Evolutionary conservation across 306 rosid species (phyloP), one percentile per base, ranked within the genome.

Genomic region (Begonia loranthoides): DNA sequence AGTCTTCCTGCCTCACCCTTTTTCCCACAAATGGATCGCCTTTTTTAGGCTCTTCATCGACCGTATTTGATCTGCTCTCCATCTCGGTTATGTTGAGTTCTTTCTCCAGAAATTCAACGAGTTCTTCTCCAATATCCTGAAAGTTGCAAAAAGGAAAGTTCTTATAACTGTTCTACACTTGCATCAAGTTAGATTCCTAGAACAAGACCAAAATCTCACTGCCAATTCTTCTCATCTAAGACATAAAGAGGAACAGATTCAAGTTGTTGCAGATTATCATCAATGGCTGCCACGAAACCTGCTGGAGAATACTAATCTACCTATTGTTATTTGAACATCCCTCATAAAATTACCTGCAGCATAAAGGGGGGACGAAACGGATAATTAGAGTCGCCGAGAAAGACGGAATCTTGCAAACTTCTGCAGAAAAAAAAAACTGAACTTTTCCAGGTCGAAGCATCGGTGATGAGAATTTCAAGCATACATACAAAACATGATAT

Each of bases 111-210:
- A 90, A 86, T 56, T 83, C 99, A 40, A 86, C 95, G 70, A 86
- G 82, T 45, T 90, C 95, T 76, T 90, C 99, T 64, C 99, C 99
- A 41, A 90, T 80, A 65, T 90, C 99, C 99, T 90, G 94, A 51
- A 73, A 63, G n/a, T n/a, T n/a, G n/a, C n/a, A n/a, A n/a, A n/a
- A n/a, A n/a, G n/a, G n/a, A n/a, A n/a, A n/a, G n/a, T n/a, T n/a
- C n/a, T n/a, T n/a, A n/a, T n/a, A n/a, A n/a, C n/a, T n/a, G n/a
- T n/a, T n/a, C n/a, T n/a, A n/a, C n/a, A n/a, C n/a, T n/a, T n/a
- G n/a, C n/a, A n/a, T n/a, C n/a, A n/a, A n/a, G n/a, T n/a, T n/a
- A n/a, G n/a, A n/a, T n/a, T n/a, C n/a, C n/a, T n/a, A n/a, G n/a
- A n/a, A n/a, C n/a, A n/a, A n/a, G 8, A 28, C 9, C 0, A 58